Evolutionary conservation across 2,329 filamentous ascomycete species (phyloP), one percentile per base, ranked within the genome.

Genomic region (Alternaria burnsii): DNA sequence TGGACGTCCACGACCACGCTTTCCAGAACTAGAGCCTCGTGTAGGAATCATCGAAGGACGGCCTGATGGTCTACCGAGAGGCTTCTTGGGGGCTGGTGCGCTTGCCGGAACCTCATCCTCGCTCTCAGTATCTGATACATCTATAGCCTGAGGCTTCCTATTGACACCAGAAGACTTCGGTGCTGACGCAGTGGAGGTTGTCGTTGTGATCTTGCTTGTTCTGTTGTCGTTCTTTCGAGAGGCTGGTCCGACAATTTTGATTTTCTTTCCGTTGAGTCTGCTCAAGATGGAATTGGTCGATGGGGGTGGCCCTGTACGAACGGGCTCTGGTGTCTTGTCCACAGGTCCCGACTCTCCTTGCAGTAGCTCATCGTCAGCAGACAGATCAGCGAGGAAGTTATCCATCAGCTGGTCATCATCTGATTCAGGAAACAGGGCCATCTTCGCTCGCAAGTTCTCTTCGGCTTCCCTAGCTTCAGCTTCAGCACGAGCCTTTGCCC

Each of bases 371-470:
- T 74, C 69, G 10, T 67, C 65, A 22, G 66, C 64, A 8, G 72
- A 62, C 8, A 75, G 58, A 28, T 66, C 59, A 16, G 69, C 69
- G 20, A 76, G 71, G 59, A 77, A 75, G 9, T 59, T 69, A 24
- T 75, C 70, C 5, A 75, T 55, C 8, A 69, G 60, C 36, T 69
- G 59, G 4, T 74, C 72, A 14, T 66, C 66, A 5, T 73, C 69
- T n/a, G 74, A 71, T 22, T 71, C 75, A 22, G 76, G 71, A 34
- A 72, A 72, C 4, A 77, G 63, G 3, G 68, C 72, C 63, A 78
- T 69, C 57, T 78, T 79, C 4, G 75, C 73, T 9, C 69, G 69
- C 18, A 76, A 57, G 48, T 78, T 79, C 43, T 77, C 74, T 55
- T 76, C 70, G 1, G 67, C 68, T 18, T 77, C 72, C n/a, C 59